phyloP scores from a whole-genome alignment of 129 eudicot genomes.

The Flaveria robusta region DNA sequence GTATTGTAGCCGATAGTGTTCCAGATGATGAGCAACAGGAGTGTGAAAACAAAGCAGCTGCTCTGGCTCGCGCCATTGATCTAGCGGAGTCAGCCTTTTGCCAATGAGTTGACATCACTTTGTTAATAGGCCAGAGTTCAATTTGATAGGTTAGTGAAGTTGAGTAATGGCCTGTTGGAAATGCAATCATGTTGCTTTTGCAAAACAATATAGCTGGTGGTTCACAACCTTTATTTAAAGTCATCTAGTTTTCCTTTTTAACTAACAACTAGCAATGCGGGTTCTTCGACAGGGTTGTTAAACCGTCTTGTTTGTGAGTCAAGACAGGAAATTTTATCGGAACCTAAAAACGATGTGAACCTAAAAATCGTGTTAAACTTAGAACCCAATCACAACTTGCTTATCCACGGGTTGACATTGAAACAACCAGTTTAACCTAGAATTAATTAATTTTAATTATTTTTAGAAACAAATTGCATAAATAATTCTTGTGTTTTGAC shows the following conservation, averaged over 20 bases:
- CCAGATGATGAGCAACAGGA: conserved; percentile 82
- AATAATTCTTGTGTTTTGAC: too few relatives aligned
- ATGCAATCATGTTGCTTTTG: background rate
- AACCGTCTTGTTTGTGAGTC: background rate
- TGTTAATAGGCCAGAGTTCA: background rate
- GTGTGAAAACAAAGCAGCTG: conserved; percentile 84
- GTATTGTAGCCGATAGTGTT: conserved; percentile 87
- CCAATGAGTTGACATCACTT: conserved; percentile 16
- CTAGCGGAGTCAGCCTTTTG: conserved; percentile 81
- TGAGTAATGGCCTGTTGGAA: conserved; percentile 16
- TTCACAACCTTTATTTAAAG: background rate
- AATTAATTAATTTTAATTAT: too few relatives aligned
- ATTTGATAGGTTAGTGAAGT: background rate
- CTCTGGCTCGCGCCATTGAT: conserved; percentile 86
- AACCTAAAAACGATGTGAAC: background rate
- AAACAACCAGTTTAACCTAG: too few relatives aligned
- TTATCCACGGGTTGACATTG: background rate
- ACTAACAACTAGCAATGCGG: background rate
- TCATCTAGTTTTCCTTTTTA: background rate
- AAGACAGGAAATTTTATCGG: background rate
- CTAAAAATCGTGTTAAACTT: background rate
- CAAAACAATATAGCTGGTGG: background rate
- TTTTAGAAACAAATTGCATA: too few relatives aligned
- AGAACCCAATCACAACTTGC: background rate
- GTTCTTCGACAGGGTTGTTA: background rate